Conservation (phyloP, 148 eudicot genomes). For the Nepenthes gracilis region DNA sequence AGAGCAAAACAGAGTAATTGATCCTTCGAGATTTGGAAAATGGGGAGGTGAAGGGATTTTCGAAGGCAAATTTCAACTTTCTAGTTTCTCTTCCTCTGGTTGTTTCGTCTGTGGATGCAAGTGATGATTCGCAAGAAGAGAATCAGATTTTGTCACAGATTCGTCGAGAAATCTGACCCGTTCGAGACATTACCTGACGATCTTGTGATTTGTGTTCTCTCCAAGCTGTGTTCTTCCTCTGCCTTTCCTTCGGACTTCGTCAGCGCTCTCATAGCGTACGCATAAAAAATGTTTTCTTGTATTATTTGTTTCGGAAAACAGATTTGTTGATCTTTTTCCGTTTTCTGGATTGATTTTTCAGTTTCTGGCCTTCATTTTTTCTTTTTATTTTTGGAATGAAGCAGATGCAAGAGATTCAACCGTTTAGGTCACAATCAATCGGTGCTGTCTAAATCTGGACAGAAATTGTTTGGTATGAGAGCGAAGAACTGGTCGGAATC, state of each 20-base stretch:
- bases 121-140: too few relatives aligned
- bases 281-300: background rate
- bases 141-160: too few relatives aligned
- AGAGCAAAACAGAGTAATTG: too few relatives aligned
- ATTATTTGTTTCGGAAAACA: background rate
- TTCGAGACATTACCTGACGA: conserved; percentile 15
- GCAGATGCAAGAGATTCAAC: conserved; percentile 34
- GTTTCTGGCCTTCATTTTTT: background rate
- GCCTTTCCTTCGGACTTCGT: conserved; percentile 13
- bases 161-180: conserved; percentile 2
- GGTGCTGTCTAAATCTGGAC: conserved; percentile 23
- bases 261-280: conserved; percentile 12
- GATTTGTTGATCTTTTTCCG: background rate
- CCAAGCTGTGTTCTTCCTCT: conserved; percentile 10
- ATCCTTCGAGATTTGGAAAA: too few relatives aligned
- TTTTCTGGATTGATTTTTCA: background rate
- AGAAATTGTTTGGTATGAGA: conserved; percentile 11
- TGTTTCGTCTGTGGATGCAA: too few relatives aligned
- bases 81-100: too few relatives aligned
- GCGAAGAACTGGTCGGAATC: conserved; percentile 35
- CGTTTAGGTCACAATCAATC: conserved; percentile 18
- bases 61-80: too few relatives aligned
- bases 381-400: background rate
- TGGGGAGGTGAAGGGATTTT: too few relatives aligned
- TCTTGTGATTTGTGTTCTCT: conserved; percentile 11